phyloP scores from a whole-genome alignment of 139 green algal genomes.

The Chlamydomonas asymmetrica region DNA sequence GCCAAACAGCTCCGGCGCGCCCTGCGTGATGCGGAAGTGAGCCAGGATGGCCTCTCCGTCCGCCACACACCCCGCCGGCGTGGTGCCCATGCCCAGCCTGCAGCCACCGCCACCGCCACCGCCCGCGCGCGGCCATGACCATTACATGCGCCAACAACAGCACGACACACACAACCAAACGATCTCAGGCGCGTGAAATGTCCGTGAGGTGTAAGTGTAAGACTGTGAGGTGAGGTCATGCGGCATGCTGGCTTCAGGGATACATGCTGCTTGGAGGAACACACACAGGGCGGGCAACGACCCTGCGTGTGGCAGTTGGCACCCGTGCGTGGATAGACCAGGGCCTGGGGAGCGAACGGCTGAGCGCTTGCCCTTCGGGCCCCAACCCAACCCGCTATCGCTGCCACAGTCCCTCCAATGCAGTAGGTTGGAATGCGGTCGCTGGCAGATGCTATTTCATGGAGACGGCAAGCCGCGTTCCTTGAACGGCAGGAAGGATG shows the following conservation, averaged over 20 bases:
- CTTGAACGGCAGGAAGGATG: too few species aligned
- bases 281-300: too few species aligned
- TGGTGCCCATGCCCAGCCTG: not conserved
- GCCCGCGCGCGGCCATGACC: not conserved
- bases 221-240: not conserved
- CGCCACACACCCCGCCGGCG: slow-evolving; percentile 13
- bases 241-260: too few species aligned
- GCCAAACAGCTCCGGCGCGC: not conserved
- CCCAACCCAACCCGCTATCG: not conserved
- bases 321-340: too few species aligned
- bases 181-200: not conserved
- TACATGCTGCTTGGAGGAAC: too few species aligned
- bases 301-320: too few species aligned
- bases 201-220: not conserved
- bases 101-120: not conserved
- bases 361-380: too few species aligned
- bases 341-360: too few species aligned
- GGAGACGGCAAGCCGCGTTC: not conserved
- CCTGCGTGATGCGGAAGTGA: slow-evolving; percentile 10
- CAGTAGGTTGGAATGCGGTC: not conserved
- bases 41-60: slow-evolving; percentile 22
- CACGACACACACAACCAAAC: not conserved
- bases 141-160: not conserved
- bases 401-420: not conserved
- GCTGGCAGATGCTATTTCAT: not conserved